These are phyloP conservation scores for Epichloe aotearoae DNA, from an alignment of 2,329 filamentous ascomycete species.

Conservation along the genomic window DNA sequence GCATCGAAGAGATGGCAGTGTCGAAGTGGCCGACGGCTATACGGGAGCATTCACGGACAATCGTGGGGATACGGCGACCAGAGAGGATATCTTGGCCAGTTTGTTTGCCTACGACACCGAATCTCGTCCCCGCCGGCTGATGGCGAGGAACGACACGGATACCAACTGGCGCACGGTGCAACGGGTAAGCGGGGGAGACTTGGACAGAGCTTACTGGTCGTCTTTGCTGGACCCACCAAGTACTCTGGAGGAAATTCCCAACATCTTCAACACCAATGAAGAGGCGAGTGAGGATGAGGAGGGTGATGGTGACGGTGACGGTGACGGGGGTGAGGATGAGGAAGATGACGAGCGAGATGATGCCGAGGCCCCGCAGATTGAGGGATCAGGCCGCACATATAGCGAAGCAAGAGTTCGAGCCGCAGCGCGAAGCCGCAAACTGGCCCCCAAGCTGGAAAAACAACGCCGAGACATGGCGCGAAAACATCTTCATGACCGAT, in stretches of 20 bases:
- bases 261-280: conserved; percentile 22
- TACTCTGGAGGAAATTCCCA: conserved; percentile 28
- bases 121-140: conserved; percentile 15
- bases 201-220: conserved; percentile 28
- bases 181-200: conserved; percentile 16
- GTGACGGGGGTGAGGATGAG: conserved; percentile 8
- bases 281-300: conserved; percentile 15
- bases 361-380: conserved; percentile 8
- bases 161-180: conserved; percentile 22
- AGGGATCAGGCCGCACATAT: conserved; percentile 16
- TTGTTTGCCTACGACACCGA: conserved; percentile 30
- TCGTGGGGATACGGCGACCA: conserved; percentile 44
- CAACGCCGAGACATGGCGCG: conserved; percentile 31
- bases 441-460: conserved; percentile 25
- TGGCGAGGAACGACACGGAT: conserved; percentile 19
- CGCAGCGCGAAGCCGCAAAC: conserved; percentile 21
- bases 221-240: conserved; percentile 33
- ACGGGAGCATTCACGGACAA: conserved; percentile 45
- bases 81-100: conserved; percentile 46
- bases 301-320: conserved; percentile 13
- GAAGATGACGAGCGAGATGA: conserved; percentile 13
- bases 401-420: conserved; percentile 27
- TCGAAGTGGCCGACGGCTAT: conserved; percentile 47
- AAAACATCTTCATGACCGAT: conserved; percentile 52
- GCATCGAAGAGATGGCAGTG: conserved; percentile 47